These are phyloP conservation scores for Balakata baccata DNA, from an alignment of 345 rosid species.

Conservation along the genomic window DNA sequence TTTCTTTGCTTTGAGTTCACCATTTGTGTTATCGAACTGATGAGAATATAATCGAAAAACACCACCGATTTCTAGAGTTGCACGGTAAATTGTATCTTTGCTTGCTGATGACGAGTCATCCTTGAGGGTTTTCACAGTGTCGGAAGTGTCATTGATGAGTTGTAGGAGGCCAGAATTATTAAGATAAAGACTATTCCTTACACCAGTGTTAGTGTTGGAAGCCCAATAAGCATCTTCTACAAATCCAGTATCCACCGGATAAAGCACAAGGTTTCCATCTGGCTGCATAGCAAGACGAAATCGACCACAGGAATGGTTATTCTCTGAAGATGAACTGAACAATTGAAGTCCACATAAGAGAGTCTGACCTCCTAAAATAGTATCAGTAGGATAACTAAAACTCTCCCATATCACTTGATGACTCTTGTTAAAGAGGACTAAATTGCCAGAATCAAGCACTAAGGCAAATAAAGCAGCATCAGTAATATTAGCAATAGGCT, in stretches of 20 bases:
- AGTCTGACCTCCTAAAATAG: conserved; percentile 11
- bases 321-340: neutral
- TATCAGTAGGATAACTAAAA: neutral
- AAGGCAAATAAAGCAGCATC: conserved; percentile 4
- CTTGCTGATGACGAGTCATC: neutral
- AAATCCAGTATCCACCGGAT: neutral
- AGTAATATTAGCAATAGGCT: neutral
- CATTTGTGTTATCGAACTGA: neutral
- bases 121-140: neutral
- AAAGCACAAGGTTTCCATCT: conserved; percentile 1
- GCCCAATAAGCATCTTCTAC: neutral
- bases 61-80: conserved; percentile 7
- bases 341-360: conserved; percentile 6
- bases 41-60: conserved; percentile 17
- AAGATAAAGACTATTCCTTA: neutral
- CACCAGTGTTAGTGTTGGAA: neutral
- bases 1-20: neutral
- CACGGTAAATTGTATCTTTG: conserved; percentile 8
- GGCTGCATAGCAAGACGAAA: conserved; percentile 2
- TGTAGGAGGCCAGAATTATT: neutral
- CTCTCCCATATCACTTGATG: conserved; percentile 1
- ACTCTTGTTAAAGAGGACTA: conserved; percentile 2
- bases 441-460: neutral
- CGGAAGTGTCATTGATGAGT: neutral
- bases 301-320: neutral